These are phyloP conservation scores for Sanguinoderma infundibulare DNA, from an alignment of 1,284 basidiomycete genomes.

Conservation along the genomic window DNA sequence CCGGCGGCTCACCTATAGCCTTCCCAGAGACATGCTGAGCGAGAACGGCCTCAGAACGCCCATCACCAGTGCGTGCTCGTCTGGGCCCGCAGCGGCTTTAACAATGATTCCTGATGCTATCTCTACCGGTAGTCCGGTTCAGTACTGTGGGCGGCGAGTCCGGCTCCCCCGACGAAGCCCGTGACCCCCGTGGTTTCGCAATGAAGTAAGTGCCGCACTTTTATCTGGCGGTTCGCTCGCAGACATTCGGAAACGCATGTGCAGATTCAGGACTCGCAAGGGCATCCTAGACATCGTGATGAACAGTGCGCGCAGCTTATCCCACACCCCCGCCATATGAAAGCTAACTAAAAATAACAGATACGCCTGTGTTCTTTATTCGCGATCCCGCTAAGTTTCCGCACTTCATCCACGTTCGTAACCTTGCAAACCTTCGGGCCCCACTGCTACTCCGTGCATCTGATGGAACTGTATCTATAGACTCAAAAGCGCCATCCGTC, in stretches of 20 bases:
- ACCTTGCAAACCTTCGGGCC: too few relatives aligned
- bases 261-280: slow-evolving; percentile 64
- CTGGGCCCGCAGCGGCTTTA: neutral
- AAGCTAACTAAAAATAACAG: slow-evolving; percentile 14
- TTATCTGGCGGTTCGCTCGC: neutral
- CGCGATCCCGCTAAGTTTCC: slow-evolving; percentile 84
- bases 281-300: slow-evolving; percentile 90
- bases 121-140: slow-evolving; percentile 81
- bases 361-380: slow-evolving; percentile 90
- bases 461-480: slow-evolving; percentile 11
- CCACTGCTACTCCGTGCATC: neutral
- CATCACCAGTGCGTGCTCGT: slow-evolving; percentile 23
- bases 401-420: slow-evolving; percentile 79
- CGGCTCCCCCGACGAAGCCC: slow-evolving; percentile 87
- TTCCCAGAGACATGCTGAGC: slow-evolving; percentile 29
- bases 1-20: slow-evolving; percentile 43
- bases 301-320: slow-evolving; percentile 61
- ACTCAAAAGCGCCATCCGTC: slow-evolving; percentile 92
- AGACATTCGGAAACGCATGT: neutral
- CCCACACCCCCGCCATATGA: neutral
- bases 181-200: slow-evolving; percentile 78
- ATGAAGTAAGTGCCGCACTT: slow-evolving; percentile 26
- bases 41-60: slow-evolving; percentile 29
- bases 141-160: slow-evolving; percentile 89
- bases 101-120: neutral